These are phyloP conservation scores for Hibiscus mutabilis DNA, from an alignment of 345 rosid species.

Conservation along the genomic window DNA sequence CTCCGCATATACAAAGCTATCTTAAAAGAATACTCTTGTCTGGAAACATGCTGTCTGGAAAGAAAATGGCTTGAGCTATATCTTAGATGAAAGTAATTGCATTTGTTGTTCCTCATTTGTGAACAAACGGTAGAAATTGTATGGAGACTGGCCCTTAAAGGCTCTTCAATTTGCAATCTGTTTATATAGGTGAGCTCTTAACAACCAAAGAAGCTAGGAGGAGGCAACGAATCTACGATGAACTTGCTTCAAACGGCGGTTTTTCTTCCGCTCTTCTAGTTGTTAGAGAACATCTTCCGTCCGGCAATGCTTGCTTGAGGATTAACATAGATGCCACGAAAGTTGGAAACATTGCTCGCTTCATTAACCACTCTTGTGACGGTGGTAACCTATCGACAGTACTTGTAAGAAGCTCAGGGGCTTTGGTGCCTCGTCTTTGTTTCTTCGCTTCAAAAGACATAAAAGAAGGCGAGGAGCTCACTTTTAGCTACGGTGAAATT, in stretches of 20 bases:
- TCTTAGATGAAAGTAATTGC: not conserved
- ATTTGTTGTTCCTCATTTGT: not conserved
- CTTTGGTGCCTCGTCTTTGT: conserved; percentile 64
- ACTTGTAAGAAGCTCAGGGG: conserved; percentile 58
- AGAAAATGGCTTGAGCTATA: not conserved
- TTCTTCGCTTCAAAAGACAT: conserved; percentile 76
- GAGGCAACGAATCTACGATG: conserved; percentile 59
- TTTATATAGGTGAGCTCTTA: conserved; percentile 59
- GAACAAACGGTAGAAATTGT: not conserved
- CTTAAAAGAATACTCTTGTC: not conserved
- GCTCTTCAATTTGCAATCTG: conserved; percentile 5
- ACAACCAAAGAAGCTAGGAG: conserved; percentile 66
- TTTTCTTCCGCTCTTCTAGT: conserved; percentile 66
- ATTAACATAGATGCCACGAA: conserved; percentile 79
- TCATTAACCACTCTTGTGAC: conserved; percentile 89
- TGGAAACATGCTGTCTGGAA: no score
- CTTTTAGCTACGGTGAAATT: conserved; percentile 73
- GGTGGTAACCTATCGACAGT: conserved; percentile 64
- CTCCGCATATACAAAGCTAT: not conserved
- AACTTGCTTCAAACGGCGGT: conserved; percentile 32
- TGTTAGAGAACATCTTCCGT: conserved; percentile 89
- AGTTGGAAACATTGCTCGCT: conserved; percentile 66
- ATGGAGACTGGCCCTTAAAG: not conserved
- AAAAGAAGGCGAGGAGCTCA: conserved; percentile 52
- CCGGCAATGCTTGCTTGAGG: conserved; percentile 77